These are phyloP conservation scores for Solanum corneliomulleri DNA, from an alignment of 257 asterid genomes.

Conservation along the genomic window DNA sequence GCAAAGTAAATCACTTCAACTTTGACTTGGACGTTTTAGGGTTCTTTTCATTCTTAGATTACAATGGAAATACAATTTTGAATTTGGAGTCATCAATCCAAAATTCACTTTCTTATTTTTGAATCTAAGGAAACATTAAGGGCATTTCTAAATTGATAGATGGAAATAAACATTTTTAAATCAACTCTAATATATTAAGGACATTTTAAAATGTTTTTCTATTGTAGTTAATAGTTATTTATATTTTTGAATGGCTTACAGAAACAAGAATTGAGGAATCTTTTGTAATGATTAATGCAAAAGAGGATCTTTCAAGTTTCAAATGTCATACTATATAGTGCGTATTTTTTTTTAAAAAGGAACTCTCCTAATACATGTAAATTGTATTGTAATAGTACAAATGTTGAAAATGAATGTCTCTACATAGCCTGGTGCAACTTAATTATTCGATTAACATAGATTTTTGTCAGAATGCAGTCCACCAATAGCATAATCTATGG, in stretches of 20 bases:
- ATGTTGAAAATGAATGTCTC: not conserved
- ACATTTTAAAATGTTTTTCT: too few species aligned
- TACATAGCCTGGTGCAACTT: not conserved
- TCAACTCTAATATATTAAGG: too few species aligned
- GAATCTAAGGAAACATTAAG: too few species aligned
- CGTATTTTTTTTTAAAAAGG: too few species aligned
- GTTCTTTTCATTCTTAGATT: too few species aligned
- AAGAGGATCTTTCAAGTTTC: not conserved
- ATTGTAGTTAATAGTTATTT: not conserved
- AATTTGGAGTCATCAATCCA: too few species aligned
- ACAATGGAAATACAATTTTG: too few species aligned
- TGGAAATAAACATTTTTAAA: too few species aligned
- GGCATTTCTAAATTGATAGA: fast-evolving
- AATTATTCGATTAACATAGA: not conserved
- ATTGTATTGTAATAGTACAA: not conserved
- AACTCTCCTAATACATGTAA: not conserved
- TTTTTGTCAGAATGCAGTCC: not conserved
- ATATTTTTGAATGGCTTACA: not conserved
- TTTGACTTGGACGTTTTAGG: too few species aligned
- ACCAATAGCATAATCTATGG: not conserved
- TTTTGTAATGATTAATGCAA: not conserved
- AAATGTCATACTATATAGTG: not conserved
- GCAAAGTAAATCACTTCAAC: too few species aligned
- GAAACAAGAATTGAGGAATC: not conserved
- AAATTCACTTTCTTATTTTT: too few species aligned